Base-by-base conservation (phyloP, 441 rosid species). In the Populus trichocarpa region DNA sequence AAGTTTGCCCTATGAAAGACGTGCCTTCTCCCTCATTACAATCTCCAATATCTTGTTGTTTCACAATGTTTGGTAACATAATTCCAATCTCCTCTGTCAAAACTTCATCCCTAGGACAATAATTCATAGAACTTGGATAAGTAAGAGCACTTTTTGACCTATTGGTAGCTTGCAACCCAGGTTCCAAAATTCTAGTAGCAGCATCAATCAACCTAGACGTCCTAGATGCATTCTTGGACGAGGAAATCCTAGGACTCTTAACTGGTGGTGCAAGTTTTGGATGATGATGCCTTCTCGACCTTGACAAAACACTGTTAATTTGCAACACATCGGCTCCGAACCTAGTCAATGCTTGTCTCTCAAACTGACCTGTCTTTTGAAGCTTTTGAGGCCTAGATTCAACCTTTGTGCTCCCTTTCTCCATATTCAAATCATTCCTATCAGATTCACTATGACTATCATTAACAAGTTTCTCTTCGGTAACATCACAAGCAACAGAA, bases 241-340 rank as follows among this genome's bases (percentile, higher is more conserved):
- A 76, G 77, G 91, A 81, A 76, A 86, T 73, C 90, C 91, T 85
- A 0, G 92, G 95, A 72, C 95, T 91, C 83, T 90, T 89, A 18
- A 86, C 84, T 0, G 95, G 93, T 25, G 93, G 81, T 80, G 87
- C 85, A 63, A 89, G 87, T 82, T 90, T 96, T 22, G 83, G 84
- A 57, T 82, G 87, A 70, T 87, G 89, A 77, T 89, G 90, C 87
- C 87, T 92, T 80, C 85, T 87, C 2, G 95, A 88, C 42, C 90
- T 83, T 0, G 92, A 85, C 81, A 90, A 82, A 80, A 91, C 99
- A 30, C 86, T 82, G 87, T 87, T 96, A 67, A 93, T 89, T 78
- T 92, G 97, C 80, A 93, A 84, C 10, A 96, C 92, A 61, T 96
- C 99, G n/a, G 94, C 85, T 59, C 95, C 97, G 79, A 91, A 84